Conservation (phyloP, 192 early-diverging fungal genomes). For the Umbelopsis vinacea region DNA sequence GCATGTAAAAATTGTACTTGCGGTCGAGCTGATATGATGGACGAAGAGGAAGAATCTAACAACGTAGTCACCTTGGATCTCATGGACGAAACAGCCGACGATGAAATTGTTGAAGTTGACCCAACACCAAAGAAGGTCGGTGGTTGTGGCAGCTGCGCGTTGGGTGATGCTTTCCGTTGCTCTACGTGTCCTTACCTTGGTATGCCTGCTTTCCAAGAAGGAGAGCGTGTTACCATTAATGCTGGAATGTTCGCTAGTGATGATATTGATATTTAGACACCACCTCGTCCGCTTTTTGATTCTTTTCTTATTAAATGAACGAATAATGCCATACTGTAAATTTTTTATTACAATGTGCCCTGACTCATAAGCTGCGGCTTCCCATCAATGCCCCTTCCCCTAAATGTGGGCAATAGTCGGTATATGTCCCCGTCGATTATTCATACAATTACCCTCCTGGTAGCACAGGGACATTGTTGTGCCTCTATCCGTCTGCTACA, state of each 20-base stretch:
- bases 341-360: background rate
- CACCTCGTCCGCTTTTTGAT: background rate
- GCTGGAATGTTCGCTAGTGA: conserved; percentile 62
- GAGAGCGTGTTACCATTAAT: conserved; percentile 84
- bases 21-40: conserved; percentile 77
- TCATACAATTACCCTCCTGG: background rate
- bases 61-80: conserved; percentile 44
- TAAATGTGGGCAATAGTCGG: background rate
- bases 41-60: conserved; percentile 60
- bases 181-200: conserved; percentile 94
- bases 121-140: conserved; percentile 53
- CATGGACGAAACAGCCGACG: conserved; percentile 35
- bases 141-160: conserved; percentile 76
- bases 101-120: conserved; percentile 44
- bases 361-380: too few species aligned
- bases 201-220: conserved; percentile 96
- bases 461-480: background rate
- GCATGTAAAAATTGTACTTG: conserved; percentile 99
- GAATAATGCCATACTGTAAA: background rate
- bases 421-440: background rate
- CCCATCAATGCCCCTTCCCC: too few species aligned
- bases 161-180: conserved; percentile 98
- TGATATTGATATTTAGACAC: conserved; percentile 38
- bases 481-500: background rate
- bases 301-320: background rate